Conservation (phyloP, 2,329 filamentous ascomycete genomes). For the Dactylella cylindrospora region DNA sequence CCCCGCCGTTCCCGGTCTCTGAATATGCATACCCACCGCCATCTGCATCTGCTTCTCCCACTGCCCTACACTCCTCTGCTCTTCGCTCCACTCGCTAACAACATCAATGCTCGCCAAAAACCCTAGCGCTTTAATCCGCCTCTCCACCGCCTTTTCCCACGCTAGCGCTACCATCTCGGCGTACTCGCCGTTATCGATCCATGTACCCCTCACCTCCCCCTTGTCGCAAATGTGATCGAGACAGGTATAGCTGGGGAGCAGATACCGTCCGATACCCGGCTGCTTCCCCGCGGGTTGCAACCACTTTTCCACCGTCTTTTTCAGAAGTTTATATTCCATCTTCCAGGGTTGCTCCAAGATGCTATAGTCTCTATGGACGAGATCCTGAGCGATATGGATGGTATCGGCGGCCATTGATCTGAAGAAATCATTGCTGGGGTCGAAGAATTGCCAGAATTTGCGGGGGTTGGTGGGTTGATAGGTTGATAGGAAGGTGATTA, state of each 20-base stretch:
- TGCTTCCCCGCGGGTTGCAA: constrained; percentile 23
- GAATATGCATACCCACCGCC: no score
- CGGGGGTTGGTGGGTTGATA: constrained; percentile 24
- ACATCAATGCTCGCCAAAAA: constrained; percentile 26
- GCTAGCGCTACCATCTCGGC: constrained; percentile 40
- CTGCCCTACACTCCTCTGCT: constrained; percentile 23
- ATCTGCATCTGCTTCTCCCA: constrained; percentile 7
- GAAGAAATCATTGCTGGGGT: constrained; percentile 25
- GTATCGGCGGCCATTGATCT: constrained; percentile 26
- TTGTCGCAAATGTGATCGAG: constrained; percentile 34
- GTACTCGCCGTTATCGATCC: constrained; percentile 34
- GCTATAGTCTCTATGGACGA: constrained; percentile 41
- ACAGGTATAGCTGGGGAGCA: constrained; percentile 29
- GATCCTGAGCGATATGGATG: constrained; percentile 29
- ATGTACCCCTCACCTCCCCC: constrained; percentile 34
- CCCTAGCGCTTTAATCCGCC: constrained; percentile 23
- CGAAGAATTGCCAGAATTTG: constrained; percentile 42
- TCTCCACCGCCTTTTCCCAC: constrained; percentile 39
- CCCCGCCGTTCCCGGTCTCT: no score
- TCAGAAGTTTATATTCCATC: constrained; percentile 20
- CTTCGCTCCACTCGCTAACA: constrained; percentile 38
- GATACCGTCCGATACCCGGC: constrained; percentile 28
- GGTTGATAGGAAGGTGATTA: constrained; percentile 15
- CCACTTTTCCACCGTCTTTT: constrained; percentile 39
- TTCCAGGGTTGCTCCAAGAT: constrained; percentile 32